Percentiles rank a stretch among this genome's conserved stretches.
Conservation (phyloP, 257 asterid genomes). For the Eucommia ulmoides region DNA sequence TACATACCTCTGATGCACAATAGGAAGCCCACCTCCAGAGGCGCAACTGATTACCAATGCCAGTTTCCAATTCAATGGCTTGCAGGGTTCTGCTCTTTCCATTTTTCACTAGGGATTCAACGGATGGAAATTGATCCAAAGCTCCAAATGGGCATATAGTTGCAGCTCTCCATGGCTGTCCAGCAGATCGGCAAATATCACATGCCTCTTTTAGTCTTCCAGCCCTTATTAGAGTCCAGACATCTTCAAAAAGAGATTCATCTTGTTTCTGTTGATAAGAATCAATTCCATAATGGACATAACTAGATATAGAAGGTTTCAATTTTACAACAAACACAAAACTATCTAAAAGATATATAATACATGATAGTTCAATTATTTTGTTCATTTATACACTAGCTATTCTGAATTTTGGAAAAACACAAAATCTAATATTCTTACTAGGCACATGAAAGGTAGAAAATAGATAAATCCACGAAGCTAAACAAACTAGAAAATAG, state of each 20-base stretch:
- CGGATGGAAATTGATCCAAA: slow-evolving; percentile 56
- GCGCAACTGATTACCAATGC: slow-evolving; percentile 79
- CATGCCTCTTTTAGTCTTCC: slow-evolving; percentile 96
- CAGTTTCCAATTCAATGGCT: slow-evolving; percentile 91
- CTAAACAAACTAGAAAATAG: not conserved
- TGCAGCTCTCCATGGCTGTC: slow-evolving; percentile 99
- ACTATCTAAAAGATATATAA: too few species aligned
- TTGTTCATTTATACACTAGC: too few species aligned
- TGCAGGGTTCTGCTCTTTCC: slow-evolving; percentile 82
- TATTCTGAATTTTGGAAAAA: too few species aligned
- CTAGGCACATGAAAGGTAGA: too few species aligned
- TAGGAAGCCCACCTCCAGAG: slow-evolving; percentile 99
- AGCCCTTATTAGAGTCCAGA: slow-evolving; percentile 84
- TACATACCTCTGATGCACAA: slow-evolving; percentile 92
- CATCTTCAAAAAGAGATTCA: slow-evolving; percentile 94
- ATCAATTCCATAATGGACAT: slow-evolving; percentile 7
- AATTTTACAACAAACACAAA: too few species aligned
- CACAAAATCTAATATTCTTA: too few species aligned
- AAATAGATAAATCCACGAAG: not conserved
- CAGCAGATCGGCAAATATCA: slow-evolving; percentile 83
- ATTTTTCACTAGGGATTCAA: slow-evolving; percentile 62
- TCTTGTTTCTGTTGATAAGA: slow-evolving; percentile 64
- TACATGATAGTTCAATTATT: too few species aligned
- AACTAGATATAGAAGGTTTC: slow-evolving; percentile 3
- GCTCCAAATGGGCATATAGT: slow-evolving; percentile 80